Evolutionary conservation across 306 rosid genomes (phyloP).

Genomic region (Vigna mungo): DNA sequence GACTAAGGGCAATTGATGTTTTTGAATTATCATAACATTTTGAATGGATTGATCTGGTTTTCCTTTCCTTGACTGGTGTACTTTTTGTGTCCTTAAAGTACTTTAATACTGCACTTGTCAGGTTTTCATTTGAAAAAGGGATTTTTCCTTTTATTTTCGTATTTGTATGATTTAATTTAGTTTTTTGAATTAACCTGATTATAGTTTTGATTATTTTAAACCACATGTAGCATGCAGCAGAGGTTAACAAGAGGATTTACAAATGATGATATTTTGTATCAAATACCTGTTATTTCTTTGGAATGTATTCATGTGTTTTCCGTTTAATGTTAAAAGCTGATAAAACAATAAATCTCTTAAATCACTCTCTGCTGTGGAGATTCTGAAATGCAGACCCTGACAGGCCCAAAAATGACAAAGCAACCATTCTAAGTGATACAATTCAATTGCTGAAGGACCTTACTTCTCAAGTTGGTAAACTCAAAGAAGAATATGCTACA

Average conservation of each 20-base stretch:
- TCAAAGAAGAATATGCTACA: constrained; percentile 66
- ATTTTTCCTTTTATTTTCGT: not conserved
- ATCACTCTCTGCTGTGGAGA: constrained; percentile 33
- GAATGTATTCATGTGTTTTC: not conserved
- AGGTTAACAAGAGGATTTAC: constrained; percentile 6
- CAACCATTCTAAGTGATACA: constrained; percentile 80
- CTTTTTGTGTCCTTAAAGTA: not conserved
- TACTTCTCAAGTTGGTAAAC: constrained; percentile 74
- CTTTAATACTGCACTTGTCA: not conserved
- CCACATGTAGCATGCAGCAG: not conserved
- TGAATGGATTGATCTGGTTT: constrained; percentile 20
- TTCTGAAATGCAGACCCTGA: constrained; percentile 77
- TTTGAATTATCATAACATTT: not conserved
- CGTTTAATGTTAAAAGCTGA: constrained; percentile 27
- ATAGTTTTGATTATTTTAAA: constrained; percentile 25
- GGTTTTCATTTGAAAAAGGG: not conserved
- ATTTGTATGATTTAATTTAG: constrained; percentile 7
- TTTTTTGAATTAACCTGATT: not conserved
- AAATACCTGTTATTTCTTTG: constrained; percentile 11
- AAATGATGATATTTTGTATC: not conserved
- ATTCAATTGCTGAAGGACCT: constrained; percentile 90
- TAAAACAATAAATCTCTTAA: constrained; percentile 22
- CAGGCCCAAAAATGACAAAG: constrained; percentile 92
- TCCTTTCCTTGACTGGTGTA: constrained; percentile 4
- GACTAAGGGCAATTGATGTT: not conserved